Evolutionary conservation across 2,329 filamentous ascomycete species (phyloP), one percentile per base, ranked within the genome.

Genomic region (Aspergillus aculeatus): DNA sequence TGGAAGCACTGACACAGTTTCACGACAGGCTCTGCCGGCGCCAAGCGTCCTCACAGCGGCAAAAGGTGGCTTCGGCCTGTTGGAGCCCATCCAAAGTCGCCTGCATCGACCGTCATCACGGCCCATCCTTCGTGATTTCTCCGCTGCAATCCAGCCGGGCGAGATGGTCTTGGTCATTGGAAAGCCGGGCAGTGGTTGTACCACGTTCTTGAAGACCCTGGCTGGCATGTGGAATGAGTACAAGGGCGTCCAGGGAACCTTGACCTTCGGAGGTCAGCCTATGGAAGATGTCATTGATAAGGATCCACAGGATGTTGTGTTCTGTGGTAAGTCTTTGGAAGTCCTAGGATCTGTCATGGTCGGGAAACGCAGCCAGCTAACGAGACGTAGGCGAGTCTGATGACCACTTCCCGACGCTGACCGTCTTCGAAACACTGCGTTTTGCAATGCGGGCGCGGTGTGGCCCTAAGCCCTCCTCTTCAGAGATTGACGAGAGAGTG

Each of bases 161-260:
- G 56, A 96, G 80, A 96, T 96, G 91, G 83, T 92, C 0, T 81
- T 94, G 1, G 90, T 94, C 0, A 80, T 94, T 6, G 90, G 91
- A 44, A 84, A 86, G 63, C 91, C 91, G 0, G 90, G 90, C 0
- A 86, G 85, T 1, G 86, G 87, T 24, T 89, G 87, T 71, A 88
- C 86, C 1, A 88, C 86, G 0, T 88, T 89, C 66, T 80, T 89
- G 57, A 88, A 86, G 73, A 80, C 83, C 1, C 86, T 89, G 57
- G 81, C 86, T 26, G 88, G 88, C 69, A 86, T 88, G 71, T 81
- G 83, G 41, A 82, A 78, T 61, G 83, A 84, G 14, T 86, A 86
- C 66, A 84, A 82, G 38, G 78, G 76, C 7, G 76, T 86, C 14
- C 74, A 81, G 1, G 91, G 91, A 21, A 86, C 92, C 3, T 89